phyloP scores from a whole-genome alignment of 768 basidiomycete species.

The Collybia mongolica region DNA sequence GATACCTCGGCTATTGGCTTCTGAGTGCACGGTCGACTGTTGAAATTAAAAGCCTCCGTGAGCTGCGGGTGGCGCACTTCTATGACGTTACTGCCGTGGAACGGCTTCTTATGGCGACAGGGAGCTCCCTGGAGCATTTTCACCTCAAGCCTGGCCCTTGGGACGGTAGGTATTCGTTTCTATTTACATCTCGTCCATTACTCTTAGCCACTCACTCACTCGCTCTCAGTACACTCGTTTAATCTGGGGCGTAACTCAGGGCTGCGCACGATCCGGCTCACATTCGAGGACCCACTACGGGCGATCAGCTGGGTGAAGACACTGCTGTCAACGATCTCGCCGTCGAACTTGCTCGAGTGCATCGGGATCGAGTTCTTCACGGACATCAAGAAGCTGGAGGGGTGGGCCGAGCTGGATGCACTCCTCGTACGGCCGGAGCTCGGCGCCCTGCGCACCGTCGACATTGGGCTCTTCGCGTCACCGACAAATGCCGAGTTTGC shows the following conservation, averaged over 20 bases:
- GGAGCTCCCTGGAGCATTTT: constrained; percentile 36
- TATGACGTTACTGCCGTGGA: constrained; percentile 32
- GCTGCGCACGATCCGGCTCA: constrained; percentile 38
- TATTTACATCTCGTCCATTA: not conserved
- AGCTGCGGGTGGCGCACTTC: constrained; percentile 41
- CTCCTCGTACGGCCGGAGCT: constrained; percentile 30
- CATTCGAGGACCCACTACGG: constrained; percentile 35
- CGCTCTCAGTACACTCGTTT: constrained; percentile 30
- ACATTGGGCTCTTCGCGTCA: constrained; percentile 39
- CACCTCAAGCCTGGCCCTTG: constrained; percentile 43
- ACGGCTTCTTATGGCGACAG: constrained; percentile 32
- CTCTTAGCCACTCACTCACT: not conserved
- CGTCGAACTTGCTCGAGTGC: constrained; percentile 22
- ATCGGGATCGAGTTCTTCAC: constrained; percentile 41
- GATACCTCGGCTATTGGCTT: constrained; percentile 36
- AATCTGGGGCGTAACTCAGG: constrained; percentile 31
- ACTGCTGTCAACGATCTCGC: constrained; percentile 28
- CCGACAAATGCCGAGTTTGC: constrained; percentile 30
- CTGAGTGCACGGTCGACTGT: constrained; percentile 28
- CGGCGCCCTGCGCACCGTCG: constrained; percentile 28
- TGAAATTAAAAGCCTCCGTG: constrained; percentile 35
- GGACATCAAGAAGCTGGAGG: constrained; percentile 33
- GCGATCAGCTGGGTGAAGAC: constrained; percentile 37
- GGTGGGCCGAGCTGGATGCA: constrained; percentile 33
- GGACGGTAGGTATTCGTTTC: constrained; percentile 28